Conservation (phyloP, 257 asterid genomes). For the Capsicum pubescens region DNA sequence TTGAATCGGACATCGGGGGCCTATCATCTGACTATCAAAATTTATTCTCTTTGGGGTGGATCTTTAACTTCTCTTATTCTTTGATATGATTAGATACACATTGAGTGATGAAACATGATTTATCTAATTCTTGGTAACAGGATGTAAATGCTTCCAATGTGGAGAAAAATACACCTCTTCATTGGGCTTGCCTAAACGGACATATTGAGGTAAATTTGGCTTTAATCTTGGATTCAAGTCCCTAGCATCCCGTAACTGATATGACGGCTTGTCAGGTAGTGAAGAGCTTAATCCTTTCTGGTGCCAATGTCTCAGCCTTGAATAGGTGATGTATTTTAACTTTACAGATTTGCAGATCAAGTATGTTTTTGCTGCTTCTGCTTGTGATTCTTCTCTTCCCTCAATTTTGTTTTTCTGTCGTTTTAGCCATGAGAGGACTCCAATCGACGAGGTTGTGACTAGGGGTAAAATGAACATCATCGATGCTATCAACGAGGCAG, state of each 20-base stretch:
- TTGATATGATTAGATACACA: not conserved
- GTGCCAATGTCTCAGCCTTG: conserved; percentile 70
- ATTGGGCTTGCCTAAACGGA: conserved; percentile 95
- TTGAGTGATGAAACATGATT: conserved; percentile 24
- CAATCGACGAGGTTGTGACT: conserved; percentile 80
- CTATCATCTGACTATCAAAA: not conserved
- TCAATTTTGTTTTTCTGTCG: conserved; percentile 27
- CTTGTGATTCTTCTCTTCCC: conserved; percentile 5
- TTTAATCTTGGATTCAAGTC: not conserved
- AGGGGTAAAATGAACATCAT: conserved; percentile 69
- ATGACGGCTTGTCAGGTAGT: conserved; percentile 55
- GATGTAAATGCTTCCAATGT: conserved; percentile 77
- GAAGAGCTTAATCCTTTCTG: conserved; percentile 71
- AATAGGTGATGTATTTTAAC: conserved; percentile 57
- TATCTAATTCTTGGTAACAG: conserved; percentile 46
- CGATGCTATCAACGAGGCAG: conserved; percentile 76
- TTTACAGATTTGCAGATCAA: not conserved
- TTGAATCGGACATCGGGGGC: not conserved
- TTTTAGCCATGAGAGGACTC: conserved; percentile 85
- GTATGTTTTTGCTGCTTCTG: not conserved
- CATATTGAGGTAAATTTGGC: conserved; percentile 68
- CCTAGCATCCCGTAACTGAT: not conserved
- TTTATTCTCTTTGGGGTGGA: not conserved
- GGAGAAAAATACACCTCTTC: conserved; percentile 92
- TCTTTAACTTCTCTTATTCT: not conserved